Conservation (phyloP, 306 rosid genomes). For the Rosa multiflora region DNA sequence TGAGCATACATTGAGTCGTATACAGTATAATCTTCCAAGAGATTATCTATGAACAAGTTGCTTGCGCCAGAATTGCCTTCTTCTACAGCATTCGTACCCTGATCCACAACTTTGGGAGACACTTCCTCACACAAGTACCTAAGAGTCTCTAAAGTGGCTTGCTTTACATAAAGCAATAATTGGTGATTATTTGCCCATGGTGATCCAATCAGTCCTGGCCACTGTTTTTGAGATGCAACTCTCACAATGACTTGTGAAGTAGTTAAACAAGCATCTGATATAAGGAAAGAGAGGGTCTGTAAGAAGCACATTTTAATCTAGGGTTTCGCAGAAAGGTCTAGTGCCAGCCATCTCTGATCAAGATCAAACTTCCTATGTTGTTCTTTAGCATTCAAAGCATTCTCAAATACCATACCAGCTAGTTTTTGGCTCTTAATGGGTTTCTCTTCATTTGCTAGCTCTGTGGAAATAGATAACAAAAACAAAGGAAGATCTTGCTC, state of each 20-base stretch:
- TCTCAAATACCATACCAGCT: conserved; percentile 84
- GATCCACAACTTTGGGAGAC: conserved; percentile 73
- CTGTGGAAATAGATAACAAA: conserved; percentile 76
- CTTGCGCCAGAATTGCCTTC: too few species aligned
- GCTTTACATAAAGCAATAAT: conserved; percentile 68
- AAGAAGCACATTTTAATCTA: conserved; percentile 73
- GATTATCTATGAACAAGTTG: too few species aligned
- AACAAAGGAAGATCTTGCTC: conserved; percentile 86
- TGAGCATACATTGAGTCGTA: too few species aligned
- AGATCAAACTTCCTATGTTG: conserved; percentile 75
- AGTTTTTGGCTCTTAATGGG: conserved; percentile 91
- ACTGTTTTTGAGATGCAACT: conserved; percentile 77
- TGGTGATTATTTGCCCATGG: conserved; percentile 75
- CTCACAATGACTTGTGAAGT: conserved; percentile 90
- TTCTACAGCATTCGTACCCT: conserved; percentile 10
- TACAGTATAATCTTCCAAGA: too few species aligned
- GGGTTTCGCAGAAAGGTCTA: conserved; percentile 57
- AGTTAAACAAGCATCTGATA: conserved; percentile 71
- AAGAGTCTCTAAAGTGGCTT: conserved; percentile 87
- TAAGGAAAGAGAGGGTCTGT: conserved; percentile 67
- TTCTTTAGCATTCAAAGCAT: conserved; percentile 89
- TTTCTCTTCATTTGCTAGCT: conserved; percentile 74
- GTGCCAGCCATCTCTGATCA: conserved; percentile 75
- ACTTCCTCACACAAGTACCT: conserved; percentile 92
- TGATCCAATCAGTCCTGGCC: conserved; percentile 86